Evolutionary conservation across 129 eudicot genomes (phyloP).

Genomic region (Silybum marianum): DNA sequence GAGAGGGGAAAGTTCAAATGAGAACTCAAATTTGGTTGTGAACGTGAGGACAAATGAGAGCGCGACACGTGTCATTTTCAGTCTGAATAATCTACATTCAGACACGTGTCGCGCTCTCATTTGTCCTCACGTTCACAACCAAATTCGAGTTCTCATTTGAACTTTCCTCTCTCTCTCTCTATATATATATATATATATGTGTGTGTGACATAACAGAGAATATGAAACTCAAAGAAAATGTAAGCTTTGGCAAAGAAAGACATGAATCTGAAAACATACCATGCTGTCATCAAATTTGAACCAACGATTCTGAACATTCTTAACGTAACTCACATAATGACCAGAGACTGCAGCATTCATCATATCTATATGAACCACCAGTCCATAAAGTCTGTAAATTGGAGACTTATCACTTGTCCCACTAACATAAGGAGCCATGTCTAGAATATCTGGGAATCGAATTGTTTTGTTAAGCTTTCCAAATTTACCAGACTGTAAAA

Average conservation of each 20-base stretch:
- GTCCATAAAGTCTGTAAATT: constrained; percentile 81
- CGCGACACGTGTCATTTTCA: too few relatives aligned
- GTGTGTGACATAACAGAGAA: neutral
- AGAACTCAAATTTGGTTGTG: too few relatives aligned
- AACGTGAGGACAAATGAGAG: too few relatives aligned
- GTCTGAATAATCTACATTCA: too few relatives aligned
- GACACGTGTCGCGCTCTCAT: too few relatives aligned
- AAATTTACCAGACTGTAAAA: constrained; percentile 73
- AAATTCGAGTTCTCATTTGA: too few relatives aligned
- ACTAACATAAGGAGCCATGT: constrained; percentile 81
- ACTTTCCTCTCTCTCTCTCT: too few relatives aligned
- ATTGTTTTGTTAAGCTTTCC: constrained; percentile 83
- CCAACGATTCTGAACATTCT: constrained; percentile 74
- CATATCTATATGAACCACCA: constrained; percentile 81
- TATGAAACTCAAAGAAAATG: neutral
- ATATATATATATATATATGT: too few relatives aligned
- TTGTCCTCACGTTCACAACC: too few relatives aligned
- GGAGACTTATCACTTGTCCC: constrained; percentile 77
- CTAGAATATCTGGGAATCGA: constrained; percentile 74
- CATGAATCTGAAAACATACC: constrained; percentile 41
- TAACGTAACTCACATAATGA: constrained; percentile 85
- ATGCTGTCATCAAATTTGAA: constrained; percentile 75
- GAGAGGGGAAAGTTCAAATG: too few relatives aligned
- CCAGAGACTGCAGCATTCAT: constrained; percentile 84
- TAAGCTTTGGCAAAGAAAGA: neutral